Percentiles rank a stretch among this genome's conserved stretches.
Conservation (phyloP, 768 basidiomycete species). For the Auricularia auricula-judae region DNA sequence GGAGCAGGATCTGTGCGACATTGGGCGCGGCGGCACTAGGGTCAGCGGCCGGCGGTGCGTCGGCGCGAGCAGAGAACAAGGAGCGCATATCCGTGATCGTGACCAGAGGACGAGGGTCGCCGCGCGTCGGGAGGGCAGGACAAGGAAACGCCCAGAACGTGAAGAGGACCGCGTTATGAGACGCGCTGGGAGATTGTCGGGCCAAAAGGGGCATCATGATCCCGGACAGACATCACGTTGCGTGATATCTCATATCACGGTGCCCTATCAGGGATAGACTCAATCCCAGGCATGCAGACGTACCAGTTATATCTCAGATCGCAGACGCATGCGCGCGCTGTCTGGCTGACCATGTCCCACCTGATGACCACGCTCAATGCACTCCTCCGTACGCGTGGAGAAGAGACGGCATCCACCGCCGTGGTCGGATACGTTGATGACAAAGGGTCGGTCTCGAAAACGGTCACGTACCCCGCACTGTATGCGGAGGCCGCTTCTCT, state of each 20-base stretch:
- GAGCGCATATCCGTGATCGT: not conserved
- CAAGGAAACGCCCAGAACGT: not conserved
- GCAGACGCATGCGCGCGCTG: not conserved
- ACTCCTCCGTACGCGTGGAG: not conserved
- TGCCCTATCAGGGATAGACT: too few species aligned
- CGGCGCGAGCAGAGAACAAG: not conserved
- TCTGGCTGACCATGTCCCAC: not conserved
- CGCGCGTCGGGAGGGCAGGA: not conserved
- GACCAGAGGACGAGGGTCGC: not conserved
- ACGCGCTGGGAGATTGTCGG: not conserved
- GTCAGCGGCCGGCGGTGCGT: not conserved
- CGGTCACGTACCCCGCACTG: slow-evolving; percentile 8
- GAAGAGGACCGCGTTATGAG: not conserved
- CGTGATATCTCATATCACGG: too few species aligned
- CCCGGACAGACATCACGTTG: too few species aligned
- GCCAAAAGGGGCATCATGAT: too few species aligned
- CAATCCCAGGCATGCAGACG: too few species aligned
- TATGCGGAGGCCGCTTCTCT: slow-evolving; percentile 7
- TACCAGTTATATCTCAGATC: not conserved
- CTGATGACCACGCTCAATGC: not conserved
- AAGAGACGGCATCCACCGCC: not conserved
- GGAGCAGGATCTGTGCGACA: not conserved
- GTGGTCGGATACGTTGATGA: slow-evolving; percentile 6
- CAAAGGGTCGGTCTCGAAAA: slow-evolving; percentile 2
- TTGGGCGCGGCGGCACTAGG: not conserved